A percentile compares a stretch with the other conserved stretches of the same genome.
Evolutionary conservation across 2,329 filamentous ascomycete species (phyloP).

Genomic region (Emergomyces pasteurianus): DNA sequence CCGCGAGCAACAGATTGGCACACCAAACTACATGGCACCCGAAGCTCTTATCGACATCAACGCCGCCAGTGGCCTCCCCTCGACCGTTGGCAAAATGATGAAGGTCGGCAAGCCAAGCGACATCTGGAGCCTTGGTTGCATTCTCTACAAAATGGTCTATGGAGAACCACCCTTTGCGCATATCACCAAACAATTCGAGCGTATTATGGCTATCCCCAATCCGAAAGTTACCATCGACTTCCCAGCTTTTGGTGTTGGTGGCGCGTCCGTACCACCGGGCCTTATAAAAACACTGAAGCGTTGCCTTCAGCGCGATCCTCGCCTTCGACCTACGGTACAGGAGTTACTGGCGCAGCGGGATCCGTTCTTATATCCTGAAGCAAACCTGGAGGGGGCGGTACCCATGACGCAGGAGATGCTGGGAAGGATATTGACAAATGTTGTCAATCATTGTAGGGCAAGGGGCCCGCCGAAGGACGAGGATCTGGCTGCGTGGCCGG

Average conservation of each 20-base stretch:
- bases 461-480: slow-evolving; percentile 45
- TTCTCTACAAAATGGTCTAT: slow-evolving; percentile 96
- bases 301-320: slow-evolving; percentile 48
- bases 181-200: slow-evolving; percentile 73
- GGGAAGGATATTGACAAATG: slow-evolving; percentile 46
- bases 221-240: slow-evolving; percentile 38
- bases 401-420: slow-evolving; percentile 47
- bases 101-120: slow-evolving; percentile 93
- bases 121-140: slow-evolving; percentile 92
- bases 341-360: slow-evolving; percentile 46
- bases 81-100: slow-evolving; percentile 58
- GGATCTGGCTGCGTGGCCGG: slow-evolving; percentile 40
- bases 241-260: slow-evolving; percentile 34
- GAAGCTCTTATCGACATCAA: slow-evolving; percentile 87
- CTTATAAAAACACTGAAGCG: slow-evolving; percentile 44
- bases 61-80: slow-evolving; percentile 40
- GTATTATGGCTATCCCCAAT: slow-evolving; percentile 50
- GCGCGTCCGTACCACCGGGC: slow-evolving; percentile 41
- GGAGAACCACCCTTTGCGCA: slow-evolving; percentile 93
- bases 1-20: slow-evolving; percentile 87
- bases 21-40: slow-evolving; percentile 97
- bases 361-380: slow-evolving; percentile 47
- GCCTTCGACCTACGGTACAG: slow-evolving; percentile 43
- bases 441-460: slow-evolving; percentile 48
- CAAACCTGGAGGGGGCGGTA: slow-evolving; percentile 33